phyloP scores from a whole-genome alignment of 2,329 filamentous ascomycete species.

The Didymella sp. region DNA sequence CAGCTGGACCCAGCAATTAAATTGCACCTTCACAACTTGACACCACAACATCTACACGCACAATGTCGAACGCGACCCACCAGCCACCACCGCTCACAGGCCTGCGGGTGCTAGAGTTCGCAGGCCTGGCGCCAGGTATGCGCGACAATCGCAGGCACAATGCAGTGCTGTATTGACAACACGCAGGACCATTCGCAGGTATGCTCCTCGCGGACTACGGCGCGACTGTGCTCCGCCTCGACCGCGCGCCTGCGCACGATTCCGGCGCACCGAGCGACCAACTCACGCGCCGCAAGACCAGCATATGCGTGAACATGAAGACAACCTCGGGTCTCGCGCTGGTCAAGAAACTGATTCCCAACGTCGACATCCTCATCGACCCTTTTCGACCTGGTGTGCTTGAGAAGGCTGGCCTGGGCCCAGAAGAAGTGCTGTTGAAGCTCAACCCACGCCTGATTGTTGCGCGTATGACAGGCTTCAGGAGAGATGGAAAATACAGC shows the following conservation, averaged over 20 bases:
- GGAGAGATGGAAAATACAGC: conserved; percentile 83
- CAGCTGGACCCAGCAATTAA: background rate
- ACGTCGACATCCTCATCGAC: conserved; percentile 84
- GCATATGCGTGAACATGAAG: conserved; percentile 82
- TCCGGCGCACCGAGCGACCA: conserved; percentile 68
- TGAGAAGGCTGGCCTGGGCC: conserved; percentile 81
- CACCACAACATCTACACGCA: background rate
- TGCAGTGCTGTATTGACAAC: background rate
- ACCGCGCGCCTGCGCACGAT: conserved; percentile 64
- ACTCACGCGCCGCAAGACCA: conserved; percentile 81
- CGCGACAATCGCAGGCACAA: background rate
- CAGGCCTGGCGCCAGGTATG: conserved; percentile 65
- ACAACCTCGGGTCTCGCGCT: conserved; percentile 67
- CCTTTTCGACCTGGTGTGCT: conserved; percentile 91
- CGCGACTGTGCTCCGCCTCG: conserved; percentile 85
- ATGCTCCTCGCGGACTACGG: conserved; percentile 84
- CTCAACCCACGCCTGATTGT: conserved; percentile 80
- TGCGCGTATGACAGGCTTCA: conserved; percentile 87
- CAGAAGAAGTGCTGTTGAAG: conserved; percentile 66
- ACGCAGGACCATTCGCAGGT: conserved; percentile 81
- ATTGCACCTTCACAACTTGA: background rate
- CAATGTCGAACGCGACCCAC: conserved; percentile 33
- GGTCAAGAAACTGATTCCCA: conserved; percentile 67
- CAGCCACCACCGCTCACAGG: conserved; percentile 61
- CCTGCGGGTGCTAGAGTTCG: conserved; percentile 69